Evolutionary conservation across 1,284 basidiomycete species (phyloP), one percentile per base, ranked within the genome.

Genomic region (Takashimella tepidaria): DNA sequence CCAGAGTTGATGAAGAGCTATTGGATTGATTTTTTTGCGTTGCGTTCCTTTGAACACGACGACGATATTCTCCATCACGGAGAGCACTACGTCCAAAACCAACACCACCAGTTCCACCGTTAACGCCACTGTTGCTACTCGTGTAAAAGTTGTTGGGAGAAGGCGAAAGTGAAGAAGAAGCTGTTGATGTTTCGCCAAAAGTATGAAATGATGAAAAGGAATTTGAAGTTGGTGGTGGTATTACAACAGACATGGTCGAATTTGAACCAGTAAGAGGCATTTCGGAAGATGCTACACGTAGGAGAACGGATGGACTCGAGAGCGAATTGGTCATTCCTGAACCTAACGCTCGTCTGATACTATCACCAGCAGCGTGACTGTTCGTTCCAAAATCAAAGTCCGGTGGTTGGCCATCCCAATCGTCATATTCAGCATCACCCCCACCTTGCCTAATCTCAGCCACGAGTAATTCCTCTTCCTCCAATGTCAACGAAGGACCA

Each of bases 381-480:
- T 40, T 37, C 46, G 16, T 31, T 16, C 31, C 31, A 37, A 37
- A 37, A 12, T 56, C 50, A 22, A 62, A 44, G 2, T 53, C 45
- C 1, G 67, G 69, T 3, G 67, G 67, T 46, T 58, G 58, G 10
- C 69, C 68, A 49, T 70, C 63, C 66, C 68, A 68, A 45, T 59
- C 55, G n/a, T 59, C 52, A n/a, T n/a, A n/a, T 22, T 59, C n/a
- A 41, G 41, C 16, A 27, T 45, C 26, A 43, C 45, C 26, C 31
- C 46, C 52, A 21, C 46, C 47, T 5, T 53, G 56, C 20, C 65
- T 49, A 5, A 73, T 58, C 53, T 73, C 71, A 5, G 64, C 68
- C 12, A 73, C 55, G 1, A 74, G 54, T 20, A 74, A 47, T 49
- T 73, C 70, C 56, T 74, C 72, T 49, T 74, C 72, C 43, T 69